Evolutionary conservation across 139 green algal genomes (phyloP), one percentile per base, ranked within the genome.

Genomic region (Raphidocelis subcapitata): DNA sequence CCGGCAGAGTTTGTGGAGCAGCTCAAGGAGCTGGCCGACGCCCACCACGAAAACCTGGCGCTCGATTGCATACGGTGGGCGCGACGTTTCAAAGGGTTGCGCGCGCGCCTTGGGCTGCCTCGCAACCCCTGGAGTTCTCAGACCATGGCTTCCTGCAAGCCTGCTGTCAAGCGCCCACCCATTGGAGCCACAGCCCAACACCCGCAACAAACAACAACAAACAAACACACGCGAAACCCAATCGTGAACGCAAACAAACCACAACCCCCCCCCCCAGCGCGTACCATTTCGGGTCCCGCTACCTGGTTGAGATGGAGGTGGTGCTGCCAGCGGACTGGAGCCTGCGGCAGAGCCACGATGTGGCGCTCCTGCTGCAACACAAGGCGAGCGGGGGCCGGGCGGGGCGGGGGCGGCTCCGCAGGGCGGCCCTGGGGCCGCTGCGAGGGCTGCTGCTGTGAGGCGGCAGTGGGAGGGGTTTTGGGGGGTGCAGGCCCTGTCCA

Each of bases 271-370:
- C 41, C 41, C 41, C 12, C 8, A 12, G 8, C 12, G 41, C 12
- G 41, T 33, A 31, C 35, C 36, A 26, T 5, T 20, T 8, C 63
- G 8, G 79, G 44, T n/a, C 44, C 21, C 63, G 79, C 36, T 90
- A 84, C 69, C 85, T 89, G 41, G 90, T 95, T 31, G 90, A 95
- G 80, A 72, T 91, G 61, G 87, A 94, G 77, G 85, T 92, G 20
- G 73, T 94, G 23, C 69, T 95, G 77, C 87, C 86, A 15, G 61
- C 65, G 3, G 28, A 69, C 26, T 91, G 86, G 83, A 88, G 64
- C 0, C 82, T 95, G 14, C 41, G 60, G 2, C 76, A 92, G 59
- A 82, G 74, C 5, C 87, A 94, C 60, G 90, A 95, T 75, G 86
- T 94, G 28, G 85, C 81, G 0, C 62, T 94, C 16, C 64, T 72